Evolutionary conservation across 2,329 filamentous ascomycete genomes (phyloP).

Genomic region (Neopestalotiopsis sp.): DNA sequence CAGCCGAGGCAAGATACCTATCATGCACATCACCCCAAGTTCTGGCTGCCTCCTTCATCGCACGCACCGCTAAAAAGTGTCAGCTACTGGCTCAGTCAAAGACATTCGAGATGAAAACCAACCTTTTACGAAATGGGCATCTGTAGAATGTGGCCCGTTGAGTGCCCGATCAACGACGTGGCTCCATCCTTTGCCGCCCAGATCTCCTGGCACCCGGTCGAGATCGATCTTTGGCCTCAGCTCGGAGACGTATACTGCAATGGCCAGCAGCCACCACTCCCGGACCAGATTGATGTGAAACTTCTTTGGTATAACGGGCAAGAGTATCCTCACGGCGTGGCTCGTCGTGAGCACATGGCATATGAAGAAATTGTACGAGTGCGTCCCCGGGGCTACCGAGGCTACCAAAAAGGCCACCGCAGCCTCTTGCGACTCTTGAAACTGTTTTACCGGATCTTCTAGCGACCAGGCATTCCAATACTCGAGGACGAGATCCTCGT

Average conservation of each 20-base stretch:
- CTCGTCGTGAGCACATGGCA: conserved; percentile 83
- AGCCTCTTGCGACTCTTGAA: conserved; percentile 71
- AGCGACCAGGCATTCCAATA: conserved; percentile 92
- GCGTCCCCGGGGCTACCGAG: conserved; percentile 59
- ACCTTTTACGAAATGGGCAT: conserved; percentile 89
- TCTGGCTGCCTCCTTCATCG: conserved; percentile 74
- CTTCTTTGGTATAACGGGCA: conserved; percentile 76
- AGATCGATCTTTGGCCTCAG: conserved; percentile 73
- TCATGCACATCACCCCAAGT: conserved; percentile 76
- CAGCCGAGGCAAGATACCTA: conserved; percentile 69
- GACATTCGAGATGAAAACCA: conserved; percentile 30
- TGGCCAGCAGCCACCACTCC: conserved; percentile 87
- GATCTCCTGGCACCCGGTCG: conserved; percentile 65
- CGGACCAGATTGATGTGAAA: conserved; percentile 77
- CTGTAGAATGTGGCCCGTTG: conserved; percentile 67
- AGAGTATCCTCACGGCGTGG: conserved; percentile 84
- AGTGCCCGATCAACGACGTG: conserved; percentile 76
- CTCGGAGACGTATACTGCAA: conserved; percentile 79
- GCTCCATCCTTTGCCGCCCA: conserved; percentile 74
- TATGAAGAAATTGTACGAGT: conserved; percentile 82
- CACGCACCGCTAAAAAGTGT: conserved; percentile 62
- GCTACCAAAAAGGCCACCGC: conserved; percentile 67
- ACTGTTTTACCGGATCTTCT: conserved; percentile 72
- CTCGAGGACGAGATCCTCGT: conserved; percentile 75
- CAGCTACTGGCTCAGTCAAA: conserved; percentile 17